Evolutionary conservation across 768 basidiomycete genomes (phyloP), one percentile per base, ranked within the genome.

Genomic region (Podaxis sp.): DNA sequence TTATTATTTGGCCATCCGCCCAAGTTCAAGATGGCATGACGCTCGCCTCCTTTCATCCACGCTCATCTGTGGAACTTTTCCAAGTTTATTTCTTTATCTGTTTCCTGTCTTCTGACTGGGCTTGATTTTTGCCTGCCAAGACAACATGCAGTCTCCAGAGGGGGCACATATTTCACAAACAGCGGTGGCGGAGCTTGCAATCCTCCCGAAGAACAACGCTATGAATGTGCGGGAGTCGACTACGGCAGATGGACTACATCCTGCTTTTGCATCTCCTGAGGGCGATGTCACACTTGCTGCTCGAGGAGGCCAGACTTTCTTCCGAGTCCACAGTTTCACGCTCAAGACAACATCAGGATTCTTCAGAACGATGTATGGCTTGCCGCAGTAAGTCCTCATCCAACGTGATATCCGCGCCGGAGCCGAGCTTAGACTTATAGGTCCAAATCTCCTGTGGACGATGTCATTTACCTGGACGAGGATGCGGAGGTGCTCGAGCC

Each of bases 321-420:
- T 89, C 69, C 80, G 82, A 27, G 77, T 88, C 15, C 87, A 88
- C 61, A 80, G 83, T 0, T 82, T 77, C 72, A 84, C 82, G 1
- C 76, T 89, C 46, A 87, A 84, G 67, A 83, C 81, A 17, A 86
- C 87, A 0, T 88, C 86, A 3, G 82, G 84, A 22, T 88, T 86
- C 81, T 88, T 87, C 69, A 79, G 82, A 12, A 71, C 83, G 5
- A 85, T 88, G 74, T 85, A 86, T 69, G 78, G 80, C 22, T 75
- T 89, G 0, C 88, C 88, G 1, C 81, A 82, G 67, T 72, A 59
- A 19, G 71, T 67, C 15, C 19, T 49, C 12, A 8, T 40, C 24
- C 47, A 36, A 11, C 27, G 22, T 8, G 4, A 0, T 7, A 25
- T 15, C 19, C 4, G 17, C 0, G 11, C 12, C 33, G 8, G 15